These are phyloP conservation scores for Waltiozyma solani DNA, from an alignment of 1,139 yeast species.

Conservation along the genomic window DNA sequence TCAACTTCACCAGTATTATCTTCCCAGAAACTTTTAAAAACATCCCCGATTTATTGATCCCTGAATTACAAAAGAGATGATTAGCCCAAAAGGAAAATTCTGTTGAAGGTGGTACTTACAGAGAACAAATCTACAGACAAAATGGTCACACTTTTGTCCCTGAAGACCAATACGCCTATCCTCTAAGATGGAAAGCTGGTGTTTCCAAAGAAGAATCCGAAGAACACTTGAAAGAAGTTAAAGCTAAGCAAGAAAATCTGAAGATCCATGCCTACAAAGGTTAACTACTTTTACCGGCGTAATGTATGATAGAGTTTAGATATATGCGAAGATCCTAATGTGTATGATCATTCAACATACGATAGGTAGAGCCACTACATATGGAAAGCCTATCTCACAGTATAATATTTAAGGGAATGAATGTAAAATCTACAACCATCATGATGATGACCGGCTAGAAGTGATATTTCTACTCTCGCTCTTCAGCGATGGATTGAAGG, in stretches of 20 bases:
- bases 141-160: slow-evolving; percentile 5
- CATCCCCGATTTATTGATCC: slow-evolving; percentile 6
- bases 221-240: slow-evolving; percentile 5
- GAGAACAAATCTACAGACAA: slow-evolving; percentile 5
- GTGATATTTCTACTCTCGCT: too few species aligned
- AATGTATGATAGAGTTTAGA: too few species aligned
- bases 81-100: slow-evolving; percentile 6
- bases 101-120: slow-evolving; percentile 6
- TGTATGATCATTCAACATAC: too few species aligned
- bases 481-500: too few species aligned
- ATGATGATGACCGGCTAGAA: too few species aligned
- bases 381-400: too few species aligned
- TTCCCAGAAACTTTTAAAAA: slow-evolving; percentile 6
- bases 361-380: too few species aligned
- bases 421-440: too few species aligned
- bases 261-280: slow-evolving; percentile 5
- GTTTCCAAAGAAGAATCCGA: slow-evolving; percentile 7
- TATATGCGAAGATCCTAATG: too few species aligned
- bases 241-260: slow-evolving; percentile 3
- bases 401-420: too few species aligned
- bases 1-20: slow-evolving; percentile 5
- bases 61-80: slow-evolving; percentile 7
- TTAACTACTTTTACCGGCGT: too few species aligned
- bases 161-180: slow-evolving; percentile 4
- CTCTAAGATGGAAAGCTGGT: slow-evolving; percentile 5